phyloP scores from a whole-genome alignment of 2,329 filamentous ascomycete genomes.

The Aspergillus tamarii region DNA sequence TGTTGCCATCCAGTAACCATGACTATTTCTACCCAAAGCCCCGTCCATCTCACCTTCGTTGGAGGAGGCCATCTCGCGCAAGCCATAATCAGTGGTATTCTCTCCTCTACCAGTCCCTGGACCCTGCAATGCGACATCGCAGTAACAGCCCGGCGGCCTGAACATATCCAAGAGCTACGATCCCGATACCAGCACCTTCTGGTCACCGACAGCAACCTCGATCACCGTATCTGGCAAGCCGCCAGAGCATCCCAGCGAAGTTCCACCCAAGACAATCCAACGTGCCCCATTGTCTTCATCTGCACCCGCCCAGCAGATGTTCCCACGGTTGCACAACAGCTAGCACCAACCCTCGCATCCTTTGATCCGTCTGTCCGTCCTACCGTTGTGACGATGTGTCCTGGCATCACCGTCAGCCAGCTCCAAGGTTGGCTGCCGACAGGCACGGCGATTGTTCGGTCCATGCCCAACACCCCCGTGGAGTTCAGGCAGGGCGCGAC shows the following conservation, averaged over 20 bases:
- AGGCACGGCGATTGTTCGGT: slow-evolving; percentile 6
- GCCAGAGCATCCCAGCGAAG: neutral
- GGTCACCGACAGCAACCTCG: neutral
- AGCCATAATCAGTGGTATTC: neutral
- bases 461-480: slow-evolving; percentile 7
- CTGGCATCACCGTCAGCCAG: slow-evolving; percentile 3
- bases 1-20: neutral
- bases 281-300: neutral
- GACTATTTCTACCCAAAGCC: neutral
- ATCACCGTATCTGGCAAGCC: neutral
- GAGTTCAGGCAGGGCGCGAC: slow-evolving; percentile 5
- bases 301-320: neutral
- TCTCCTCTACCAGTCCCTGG: neutral
- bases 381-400: slow-evolving; percentile 1
- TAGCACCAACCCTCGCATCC: neutral
- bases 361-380: neutral
- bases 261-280: neutral
- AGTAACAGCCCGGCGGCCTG: neutral
- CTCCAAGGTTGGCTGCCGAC: slow-evolving; percentile 5
- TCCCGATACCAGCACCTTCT: neutral
- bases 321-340: neutral
- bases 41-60: neutral
- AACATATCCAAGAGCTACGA: neutral
- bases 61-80: neutral
- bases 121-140: neutral